These are phyloP conservation scores for Kazachstania sp. DNA, from an alignment of 1,139 yeast genomes.

Conservation along the genomic window DNA sequence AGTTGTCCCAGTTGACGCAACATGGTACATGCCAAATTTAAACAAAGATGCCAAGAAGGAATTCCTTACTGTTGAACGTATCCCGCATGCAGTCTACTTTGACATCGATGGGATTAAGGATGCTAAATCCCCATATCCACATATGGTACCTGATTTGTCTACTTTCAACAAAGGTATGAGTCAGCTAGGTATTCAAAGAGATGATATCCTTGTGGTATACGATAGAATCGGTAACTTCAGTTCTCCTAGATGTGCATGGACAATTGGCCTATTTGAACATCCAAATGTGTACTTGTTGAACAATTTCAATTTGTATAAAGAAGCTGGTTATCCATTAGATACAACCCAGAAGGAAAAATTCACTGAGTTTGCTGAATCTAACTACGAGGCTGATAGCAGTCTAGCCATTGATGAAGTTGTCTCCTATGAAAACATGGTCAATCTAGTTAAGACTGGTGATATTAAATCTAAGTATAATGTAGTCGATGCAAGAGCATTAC, in stretches of 20 bases:
- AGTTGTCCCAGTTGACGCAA: conserved; percentile 70
- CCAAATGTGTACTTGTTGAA: conserved; percentile 56
- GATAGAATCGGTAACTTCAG: conserved; percentile 80
- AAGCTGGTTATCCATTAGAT: conserved; percentile 35
- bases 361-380: conserved; percentile 35
- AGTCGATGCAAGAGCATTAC: conserved; percentile 74
- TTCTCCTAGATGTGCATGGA: conserved; percentile 90
- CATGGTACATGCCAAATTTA: conserved; percentile 85
- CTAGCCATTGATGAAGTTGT: conserved; percentile 59
- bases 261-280: conserved; percentile 71
- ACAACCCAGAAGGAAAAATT: conserved; percentile 16
- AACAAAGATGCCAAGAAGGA: conserved; percentile 53
- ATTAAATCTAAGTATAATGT: conserved; percentile 43
- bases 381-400: conserved; percentile 41
- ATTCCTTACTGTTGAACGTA: conserved; percentile 43
- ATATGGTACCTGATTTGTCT: conserved; percentile 66
- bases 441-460: conserved; percentile 41
- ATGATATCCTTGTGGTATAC: conserved; percentile 68
- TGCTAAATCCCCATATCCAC: conserved; percentile 58
- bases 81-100: conserved; percentile 64
- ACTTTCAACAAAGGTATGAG: conserved; percentile 49
- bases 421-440: conserved; percentile 38
- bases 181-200: conserved; percentile 34
- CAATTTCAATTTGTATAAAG: conserved; percentile 49
- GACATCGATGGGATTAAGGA: conserved; percentile 70